A percentile compares a stretch with the other conserved stretches of the same genome.
Evolutionary conservation across 306 rosid species (phyloP).

Genomic region (Cajanus cajan): DNA sequence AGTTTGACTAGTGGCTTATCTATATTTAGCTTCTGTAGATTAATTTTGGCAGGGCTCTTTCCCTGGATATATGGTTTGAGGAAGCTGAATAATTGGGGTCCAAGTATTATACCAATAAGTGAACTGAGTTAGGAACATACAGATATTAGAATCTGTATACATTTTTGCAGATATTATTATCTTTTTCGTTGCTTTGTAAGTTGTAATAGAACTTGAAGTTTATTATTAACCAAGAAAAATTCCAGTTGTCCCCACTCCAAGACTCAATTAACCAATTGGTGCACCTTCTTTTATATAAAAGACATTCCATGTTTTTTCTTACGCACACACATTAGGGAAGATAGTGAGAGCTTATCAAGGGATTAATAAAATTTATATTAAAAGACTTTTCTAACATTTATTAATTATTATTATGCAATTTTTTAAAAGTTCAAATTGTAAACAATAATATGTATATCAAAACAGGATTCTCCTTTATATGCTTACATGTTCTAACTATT

Average conservation of each 20-base stretch:
- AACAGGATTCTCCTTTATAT: too few species aligned
- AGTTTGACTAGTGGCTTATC: conserved; percentile 12
- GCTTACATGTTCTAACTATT: too few species aligned
- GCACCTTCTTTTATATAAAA: too few species aligned
- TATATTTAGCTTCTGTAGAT: conserved; percentile 39
- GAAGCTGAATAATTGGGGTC: conserved; percentile 60
- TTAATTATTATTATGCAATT: too few species aligned
- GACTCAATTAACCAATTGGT: not conserved
- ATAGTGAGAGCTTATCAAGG: too few species aligned
- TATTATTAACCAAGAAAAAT: conserved; percentile 5
- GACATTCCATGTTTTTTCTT: too few species aligned
- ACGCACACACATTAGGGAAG: too few species aligned
- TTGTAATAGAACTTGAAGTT: conserved; percentile 18
- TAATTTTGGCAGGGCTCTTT: conserved; percentile 56
- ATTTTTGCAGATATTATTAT: conserved; percentile 50
- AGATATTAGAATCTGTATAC: conserved; percentile 37
- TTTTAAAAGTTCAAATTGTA: too few species aligned
- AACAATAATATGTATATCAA: too few species aligned
- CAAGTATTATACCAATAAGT: conserved; percentile 39
- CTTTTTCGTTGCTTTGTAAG: not conserved
- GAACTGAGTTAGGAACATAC: conserved; percentile 44
- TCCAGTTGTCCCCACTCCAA: not conserved
- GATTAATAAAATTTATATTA: too few species aligned
- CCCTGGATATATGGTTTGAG: conserved; percentile 41
- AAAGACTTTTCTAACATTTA: too few species aligned